Evolutionary conservation across 192 early-diverging fungal species (phyloP).

Genomic region (Gryganskiella cystojenkinii): DNA sequence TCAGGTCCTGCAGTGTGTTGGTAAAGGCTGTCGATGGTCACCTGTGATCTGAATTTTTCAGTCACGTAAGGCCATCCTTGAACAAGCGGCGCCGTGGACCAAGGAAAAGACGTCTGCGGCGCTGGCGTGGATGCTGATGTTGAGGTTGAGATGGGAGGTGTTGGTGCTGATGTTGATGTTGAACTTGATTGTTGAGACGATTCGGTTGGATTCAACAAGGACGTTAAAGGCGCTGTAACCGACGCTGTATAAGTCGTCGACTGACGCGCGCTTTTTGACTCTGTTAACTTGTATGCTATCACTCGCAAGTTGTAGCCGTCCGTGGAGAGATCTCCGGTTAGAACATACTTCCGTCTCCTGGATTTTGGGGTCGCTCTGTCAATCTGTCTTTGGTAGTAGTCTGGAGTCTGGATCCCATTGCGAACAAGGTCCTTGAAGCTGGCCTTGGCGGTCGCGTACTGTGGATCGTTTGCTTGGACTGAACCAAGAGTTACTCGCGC

Average conservation of each 20-base stretch:
- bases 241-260: neutral
- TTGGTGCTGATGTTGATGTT: neutral
- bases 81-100: conserved; percentile 11
- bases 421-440: conserved; percentile 9
- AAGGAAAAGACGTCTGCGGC: conserved; percentile 2
- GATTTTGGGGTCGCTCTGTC: conserved; percentile 1
- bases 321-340: conserved; percentile 20
- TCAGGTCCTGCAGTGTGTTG: no score
- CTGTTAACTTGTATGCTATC: conserved; percentile 23
- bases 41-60: conserved; percentile 10
- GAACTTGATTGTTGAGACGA: neutral
- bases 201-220: neutral
- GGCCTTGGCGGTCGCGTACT: conserved; percentile 4
- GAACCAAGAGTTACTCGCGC: conserved; percentile 5
- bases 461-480: conserved; percentile 15
- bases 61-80: conserved; percentile 15
- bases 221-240: neutral
- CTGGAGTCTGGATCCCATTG: conserved; percentile 4
- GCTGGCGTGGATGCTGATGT: conserved; percentile 8
- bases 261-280: neutral
- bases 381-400: conserved; percentile 16
- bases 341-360: conserved; percentile 8
- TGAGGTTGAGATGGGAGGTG: neutral
- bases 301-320: conserved; percentile 18
- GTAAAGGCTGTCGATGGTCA: no score